phyloP scores from a whole-genome alignment of 306 rosid species.

The Gynostemma pentaphyllum region DNA sequence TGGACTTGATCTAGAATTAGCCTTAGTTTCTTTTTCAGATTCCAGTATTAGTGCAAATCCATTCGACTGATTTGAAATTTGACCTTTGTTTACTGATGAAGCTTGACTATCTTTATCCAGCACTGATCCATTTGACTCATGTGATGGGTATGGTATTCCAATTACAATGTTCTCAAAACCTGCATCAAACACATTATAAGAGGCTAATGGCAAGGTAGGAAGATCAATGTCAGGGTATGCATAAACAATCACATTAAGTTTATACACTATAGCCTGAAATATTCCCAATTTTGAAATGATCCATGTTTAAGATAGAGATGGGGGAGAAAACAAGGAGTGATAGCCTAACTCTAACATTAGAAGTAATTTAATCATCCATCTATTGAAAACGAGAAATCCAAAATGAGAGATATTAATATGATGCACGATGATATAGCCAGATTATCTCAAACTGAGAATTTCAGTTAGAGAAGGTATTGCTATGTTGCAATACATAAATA shows the following conservation, averaged over 20 bases:
- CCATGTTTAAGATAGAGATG: not conserved
- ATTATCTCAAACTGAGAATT: not conserved
- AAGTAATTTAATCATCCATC: not conserved
- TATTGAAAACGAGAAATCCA: not conserved
- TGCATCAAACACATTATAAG: not conserved
- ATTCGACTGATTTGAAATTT: not conserved
- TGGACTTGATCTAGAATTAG: not conserved
- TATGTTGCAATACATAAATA: not conserved
- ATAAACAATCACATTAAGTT: not conserved
- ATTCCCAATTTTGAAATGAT: not conserved
- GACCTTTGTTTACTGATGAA: not conserved
- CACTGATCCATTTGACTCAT: conserved; percentile 4
- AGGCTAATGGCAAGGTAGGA: not conserved
- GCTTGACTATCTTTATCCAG: not conserved
- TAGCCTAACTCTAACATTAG: not conserved
- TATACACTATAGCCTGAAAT: not conserved
- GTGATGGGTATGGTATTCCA: conserved; percentile 8
- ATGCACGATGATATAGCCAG: not conserved
- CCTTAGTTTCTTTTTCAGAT: not conserved
- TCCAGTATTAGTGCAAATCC: not conserved
- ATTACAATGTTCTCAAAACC: conserved; percentile 3
- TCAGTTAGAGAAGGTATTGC: not conserved
- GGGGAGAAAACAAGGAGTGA: not conserved
- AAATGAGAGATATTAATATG: conserved; percentile 1
- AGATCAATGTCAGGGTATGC: not conserved